Conservation (phyloP, 1,139 yeast species). For the Pichia sp. region DNA sequence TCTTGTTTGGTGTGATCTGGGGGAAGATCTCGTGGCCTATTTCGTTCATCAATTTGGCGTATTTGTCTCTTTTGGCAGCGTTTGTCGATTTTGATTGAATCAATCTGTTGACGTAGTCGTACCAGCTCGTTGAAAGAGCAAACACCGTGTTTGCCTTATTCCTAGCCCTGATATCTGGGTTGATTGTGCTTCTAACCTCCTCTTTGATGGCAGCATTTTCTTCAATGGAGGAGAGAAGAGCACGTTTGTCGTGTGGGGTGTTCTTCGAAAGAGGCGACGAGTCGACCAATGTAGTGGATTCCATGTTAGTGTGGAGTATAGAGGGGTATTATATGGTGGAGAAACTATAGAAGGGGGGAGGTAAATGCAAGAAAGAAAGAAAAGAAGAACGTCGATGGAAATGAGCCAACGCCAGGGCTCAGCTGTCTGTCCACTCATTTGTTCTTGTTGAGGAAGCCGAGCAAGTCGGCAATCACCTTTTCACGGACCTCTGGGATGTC, state of each 20-base stretch:
- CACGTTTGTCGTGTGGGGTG: no score
- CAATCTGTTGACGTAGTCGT: background rate
- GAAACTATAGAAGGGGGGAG: no score
- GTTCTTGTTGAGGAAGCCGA: constrained; percentile 39
- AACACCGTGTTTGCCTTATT: background rate
- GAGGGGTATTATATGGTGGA: no score
- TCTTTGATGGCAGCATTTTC: background rate
- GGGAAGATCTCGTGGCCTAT: constrained; percentile 9
- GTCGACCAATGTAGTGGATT: background rate
- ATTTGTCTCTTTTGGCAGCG: background rate
- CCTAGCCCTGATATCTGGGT: constrained; percentile 3
- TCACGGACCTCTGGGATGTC: constrained; percentile 34
- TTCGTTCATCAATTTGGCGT: background rate
- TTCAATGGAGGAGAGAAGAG: background rate
- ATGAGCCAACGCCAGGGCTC: no score
- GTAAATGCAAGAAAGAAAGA: background rate
- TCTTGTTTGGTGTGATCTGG: background rate
- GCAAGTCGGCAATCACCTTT: constrained; percentile 31
- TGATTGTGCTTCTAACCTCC: constrained; percentile 7
- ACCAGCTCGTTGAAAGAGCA: constrained; percentile 15
- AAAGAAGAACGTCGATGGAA: no score
- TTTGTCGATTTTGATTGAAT: background rate
- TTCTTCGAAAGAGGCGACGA: constrained; percentile 7
- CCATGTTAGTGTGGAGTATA: no score
- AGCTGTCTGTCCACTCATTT: no score